Base-by-base conservation (phyloP, 352 stramenopile genomes). In the Pythium dissimile region DNA sequence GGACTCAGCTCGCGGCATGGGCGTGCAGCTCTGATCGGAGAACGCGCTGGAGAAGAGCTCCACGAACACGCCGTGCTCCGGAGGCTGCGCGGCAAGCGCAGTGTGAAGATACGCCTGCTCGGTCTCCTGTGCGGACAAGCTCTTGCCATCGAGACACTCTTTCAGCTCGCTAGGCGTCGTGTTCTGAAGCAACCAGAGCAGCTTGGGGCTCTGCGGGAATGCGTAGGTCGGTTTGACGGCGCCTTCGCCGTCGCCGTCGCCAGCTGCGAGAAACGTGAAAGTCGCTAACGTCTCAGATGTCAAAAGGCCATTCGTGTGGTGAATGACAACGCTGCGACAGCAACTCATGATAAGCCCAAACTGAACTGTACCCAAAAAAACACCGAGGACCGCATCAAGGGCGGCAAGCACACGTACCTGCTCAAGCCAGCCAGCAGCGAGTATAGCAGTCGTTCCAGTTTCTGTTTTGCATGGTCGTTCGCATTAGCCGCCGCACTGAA, bases 161-260 rank as follows among this genome's bases (percentile, higher is more conserved):
- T 93, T 93, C 39, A 93, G 18, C n/a, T 84, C 59, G 27, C 65
- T 67, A 1, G 73, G 81, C 8, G 68, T 75, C 3, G 85, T 57
- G 53, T 91, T 88, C 48, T 86, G 75, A 44, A 91, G 52, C 21
- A 89, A 61, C 83, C 83, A 93, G 21, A 88, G 23, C 23, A 93
- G 62, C 61, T 86, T 90, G 27, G 83, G 83, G 1, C 62, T 70
- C n/a, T 93, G 83, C 8, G 80, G 79, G 52, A 91, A 89, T 41
- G 64, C 34, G 37, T 57, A 71, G 16, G 28, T 34, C 26, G 62
- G 35, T 8, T 52, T 52, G 18, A n/a, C n/a, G n/a, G n/a, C n/a
- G n/a, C 9, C 51, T 11, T 20, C 30, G 13, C 54, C 24, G 21
- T n/a, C 11, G 16, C 20, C 47, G 28, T 65, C 54, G 6, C 15